phyloP scores from a whole-genome alignment of 768 basidiomycete species.

The Tulasnella sp. region DNA sequence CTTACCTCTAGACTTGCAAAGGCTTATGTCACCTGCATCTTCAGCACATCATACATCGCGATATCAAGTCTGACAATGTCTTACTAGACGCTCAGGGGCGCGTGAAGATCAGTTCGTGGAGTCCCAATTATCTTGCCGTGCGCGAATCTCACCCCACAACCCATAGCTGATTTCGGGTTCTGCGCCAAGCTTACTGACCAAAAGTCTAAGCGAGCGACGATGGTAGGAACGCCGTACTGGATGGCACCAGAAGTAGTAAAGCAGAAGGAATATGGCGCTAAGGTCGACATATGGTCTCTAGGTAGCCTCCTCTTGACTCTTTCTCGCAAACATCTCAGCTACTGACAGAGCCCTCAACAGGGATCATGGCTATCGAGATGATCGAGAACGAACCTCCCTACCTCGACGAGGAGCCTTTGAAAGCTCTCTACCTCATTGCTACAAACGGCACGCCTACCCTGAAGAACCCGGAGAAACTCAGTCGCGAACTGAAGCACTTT shows the following conservation, averaged over 20 bases:
- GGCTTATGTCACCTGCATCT: constrained; percentile 89
- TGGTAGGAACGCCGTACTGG: constrained; percentile 95
- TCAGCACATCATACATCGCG: constrained; percentile 92
- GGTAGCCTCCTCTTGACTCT: constrained; percentile 34
- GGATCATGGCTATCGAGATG: constrained; percentile 99
- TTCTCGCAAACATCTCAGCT: not conserved
- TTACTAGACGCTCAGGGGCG: constrained; percentile 86
- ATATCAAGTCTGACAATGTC: constrained; percentile 96
- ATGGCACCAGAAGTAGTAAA: constrained; percentile 99
- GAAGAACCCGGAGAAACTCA: constrained; percentile 90
- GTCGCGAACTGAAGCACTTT: constrained; percentile 91
- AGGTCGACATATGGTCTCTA: constrained; percentile 94
- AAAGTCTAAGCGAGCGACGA: constrained; percentile 94
- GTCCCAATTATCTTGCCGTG: not conserved
- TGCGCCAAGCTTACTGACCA: constrained; percentile 94
- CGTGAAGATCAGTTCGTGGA: constrained; percentile 90
- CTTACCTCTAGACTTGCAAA: constrained; percentile 74
- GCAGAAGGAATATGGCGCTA: constrained; percentile 94
- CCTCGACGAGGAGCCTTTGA: constrained; percentile 89
- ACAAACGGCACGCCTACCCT: constrained; percentile 98
- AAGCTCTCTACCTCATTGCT: constrained; percentile 95
- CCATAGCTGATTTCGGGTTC: constrained; percentile 89
- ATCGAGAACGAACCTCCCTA: constrained; percentile 97
- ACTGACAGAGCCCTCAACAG: not conserved
- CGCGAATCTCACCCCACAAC: not conserved